Conservation (phyloP, 495 filamentous ascomycete genomes). For the Xylaria sp. region DNA sequence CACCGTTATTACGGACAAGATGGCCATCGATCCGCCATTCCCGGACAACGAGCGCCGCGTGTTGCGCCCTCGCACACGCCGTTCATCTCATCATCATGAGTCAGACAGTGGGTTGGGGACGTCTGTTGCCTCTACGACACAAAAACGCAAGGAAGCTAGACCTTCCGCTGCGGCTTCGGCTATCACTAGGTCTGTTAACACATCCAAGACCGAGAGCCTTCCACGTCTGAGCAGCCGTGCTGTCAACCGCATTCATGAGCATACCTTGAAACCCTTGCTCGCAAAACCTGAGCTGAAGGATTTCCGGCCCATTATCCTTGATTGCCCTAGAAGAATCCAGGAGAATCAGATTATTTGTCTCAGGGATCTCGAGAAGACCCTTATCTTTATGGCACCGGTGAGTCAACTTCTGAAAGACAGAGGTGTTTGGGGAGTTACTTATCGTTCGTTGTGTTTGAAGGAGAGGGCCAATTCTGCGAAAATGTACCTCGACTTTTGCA, state of each 20-base stretch:
- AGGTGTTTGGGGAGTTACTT: conserved; percentile 68
- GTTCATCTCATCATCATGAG: conserved; percentile 59
- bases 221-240: conserved; percentile 57
- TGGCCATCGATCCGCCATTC: conserved; percentile 43
- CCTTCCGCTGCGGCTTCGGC: conserved; percentile 32
- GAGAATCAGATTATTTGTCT: conserved; percentile 83
- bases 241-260: conserved; percentile 60
- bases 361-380: conserved; percentile 86
- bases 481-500: conserved; percentile 83
- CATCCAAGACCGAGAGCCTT: conserved; percentile 45
- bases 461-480: conserved; percentile 70
- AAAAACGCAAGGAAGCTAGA: conserved; percentile 43
- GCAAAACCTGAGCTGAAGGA: conserved; percentile 65
- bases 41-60: conserved; percentile 48
- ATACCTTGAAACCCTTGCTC: conserved; percentile 60
- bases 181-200: conserved; percentile 58
- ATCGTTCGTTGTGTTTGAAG: conserved; percentile 70
- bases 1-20: conserved; percentile 49
- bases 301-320: conserved; percentile 78
- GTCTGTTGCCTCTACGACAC: conserved; percentile 55
- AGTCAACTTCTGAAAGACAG: conserved; percentile 64
- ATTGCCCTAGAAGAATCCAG: conserved; percentile 76
- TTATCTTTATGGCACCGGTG: conserved; percentile 87
- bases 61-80: conserved; percentile 58
- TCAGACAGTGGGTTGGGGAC: conserved; percentile 69